Conservation (phyloP, 768 basidiomycete species). For the Collybia sp. region DNA sequence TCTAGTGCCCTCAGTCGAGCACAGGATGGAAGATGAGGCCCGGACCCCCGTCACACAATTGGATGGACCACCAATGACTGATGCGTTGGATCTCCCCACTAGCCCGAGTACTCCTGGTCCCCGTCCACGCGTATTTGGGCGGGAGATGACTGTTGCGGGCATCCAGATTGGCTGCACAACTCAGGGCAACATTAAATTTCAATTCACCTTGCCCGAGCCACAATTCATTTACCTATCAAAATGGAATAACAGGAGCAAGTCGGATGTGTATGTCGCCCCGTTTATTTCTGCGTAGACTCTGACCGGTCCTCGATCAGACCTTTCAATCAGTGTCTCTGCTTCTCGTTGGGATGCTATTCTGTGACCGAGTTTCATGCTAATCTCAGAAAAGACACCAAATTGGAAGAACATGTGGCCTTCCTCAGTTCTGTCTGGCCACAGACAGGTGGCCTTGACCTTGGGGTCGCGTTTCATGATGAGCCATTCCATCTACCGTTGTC, state of each 20-base stretch:
- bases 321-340: conserved; percentile 30
- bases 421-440: conserved; percentile 40
- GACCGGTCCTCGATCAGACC: conserved; percentile 17
- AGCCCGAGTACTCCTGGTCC: conserved; percentile 4
- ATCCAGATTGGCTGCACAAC: conserved; percentile 8
- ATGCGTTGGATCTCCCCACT: neutral
- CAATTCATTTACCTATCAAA: conserved; percentile 19
- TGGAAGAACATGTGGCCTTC: conserved; percentile 16
- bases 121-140: conserved; percentile 14
- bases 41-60: neutral
- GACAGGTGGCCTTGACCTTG: conserved; percentile 28
- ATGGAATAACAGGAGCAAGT: conserved; percentile 34
- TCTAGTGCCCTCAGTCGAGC: too few relatives aligned
- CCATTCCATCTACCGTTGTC: conserved; percentile 30
- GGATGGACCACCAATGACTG: conserved; percentile 1
- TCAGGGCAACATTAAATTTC: conserved; percentile 11
- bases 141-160: conserved; percentile 10
- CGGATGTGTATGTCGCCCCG: conserved; percentile 22
- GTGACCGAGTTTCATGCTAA: conserved; percentile 14
- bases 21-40: neutral
- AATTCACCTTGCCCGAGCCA: conserved; percentile 18
- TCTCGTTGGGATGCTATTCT: conserved; percentile 42
- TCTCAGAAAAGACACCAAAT: conserved; percentile 9
- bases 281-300: conserved; percentile 3
- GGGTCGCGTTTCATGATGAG: conserved; percentile 21